Conservation (phyloP, 2,329 filamentous ascomycete species). For the Colletotrichum tropicicola region DNA sequence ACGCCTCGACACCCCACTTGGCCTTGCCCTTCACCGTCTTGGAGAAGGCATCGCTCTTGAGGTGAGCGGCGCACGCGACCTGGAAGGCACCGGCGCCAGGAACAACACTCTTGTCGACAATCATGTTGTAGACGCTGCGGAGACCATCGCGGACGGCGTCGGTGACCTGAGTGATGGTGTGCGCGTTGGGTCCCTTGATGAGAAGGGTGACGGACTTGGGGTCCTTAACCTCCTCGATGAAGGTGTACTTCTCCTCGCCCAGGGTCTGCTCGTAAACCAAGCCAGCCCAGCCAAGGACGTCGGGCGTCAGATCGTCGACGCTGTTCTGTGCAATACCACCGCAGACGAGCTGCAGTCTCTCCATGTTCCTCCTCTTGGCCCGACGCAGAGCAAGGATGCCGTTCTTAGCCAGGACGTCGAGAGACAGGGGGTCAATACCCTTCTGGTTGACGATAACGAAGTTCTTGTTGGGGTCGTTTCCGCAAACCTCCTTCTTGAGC, state of each 20-base stretch:
- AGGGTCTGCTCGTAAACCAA: conserved; percentile 97
- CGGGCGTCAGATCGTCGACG: conserved; percentile 89
- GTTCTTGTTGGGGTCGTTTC: conserved; percentile 89
- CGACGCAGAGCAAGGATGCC: conserved; percentile 93
- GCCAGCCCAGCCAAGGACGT: conserved; percentile 94
- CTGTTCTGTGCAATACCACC: conserved; percentile 94
- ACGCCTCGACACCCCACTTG: conserved; percentile 94
- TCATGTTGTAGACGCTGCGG: conserved; percentile 98
- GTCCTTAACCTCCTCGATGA: conserved; percentile 98
- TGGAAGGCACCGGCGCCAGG: conserved; percentile 97
- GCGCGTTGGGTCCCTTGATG: conserved; percentile 97
- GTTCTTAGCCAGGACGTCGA: conserved; percentile 98
- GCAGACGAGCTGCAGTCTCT: conserved; percentile 93
- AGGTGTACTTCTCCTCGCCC: conserved; percentile 99
- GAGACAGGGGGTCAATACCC: conserved; percentile 94
- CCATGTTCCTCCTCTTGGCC: conserved; percentile 99
- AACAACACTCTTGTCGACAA: conserved; percentile 96
- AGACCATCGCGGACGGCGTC: conserved; percentile 96
- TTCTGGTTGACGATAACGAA: conserved; percentile 99
- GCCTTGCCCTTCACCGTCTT: conserved; percentile 98
- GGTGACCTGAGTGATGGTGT: conserved; percentile 96
- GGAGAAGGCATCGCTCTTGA: conserved; percentile 85
- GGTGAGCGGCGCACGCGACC: conserved; percentile 86
- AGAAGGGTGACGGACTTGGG: conserved; percentile 97
- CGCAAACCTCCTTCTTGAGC: conserved; percentile 97